Percentiles rank a stretch among this genome's conserved stretches.
phyloP scores from a whole-genome alignment of 441 rosid species.

The Pelargonium fulgidum region DNA sequence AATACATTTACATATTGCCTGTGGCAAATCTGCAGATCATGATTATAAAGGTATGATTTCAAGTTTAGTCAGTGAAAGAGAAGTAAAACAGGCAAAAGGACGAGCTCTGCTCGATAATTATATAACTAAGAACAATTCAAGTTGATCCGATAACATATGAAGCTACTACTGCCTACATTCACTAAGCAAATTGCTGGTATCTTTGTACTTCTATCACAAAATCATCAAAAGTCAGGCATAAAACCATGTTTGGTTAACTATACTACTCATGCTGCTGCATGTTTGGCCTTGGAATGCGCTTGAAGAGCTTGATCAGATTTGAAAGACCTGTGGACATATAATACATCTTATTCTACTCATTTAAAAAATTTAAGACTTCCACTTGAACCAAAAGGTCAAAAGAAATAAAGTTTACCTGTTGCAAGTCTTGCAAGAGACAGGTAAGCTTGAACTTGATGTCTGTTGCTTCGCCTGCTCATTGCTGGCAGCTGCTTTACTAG shows the following conservation, averaged over 20 bases:
- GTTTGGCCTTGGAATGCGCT: constrained; percentile 74
- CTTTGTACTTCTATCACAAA: no score
- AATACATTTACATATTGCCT: no score
- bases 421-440: constrained; percentile 54
- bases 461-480: constrained; percentile 38
- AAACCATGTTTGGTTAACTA: no score
- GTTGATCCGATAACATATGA: not conserved
- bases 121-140: not conserved
- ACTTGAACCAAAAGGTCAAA: not conserved
- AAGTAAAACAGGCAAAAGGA: no score
- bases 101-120: no score
- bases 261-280: constrained; percentile 33
- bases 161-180: not conserved
- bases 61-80: no score
- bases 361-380: not conserved
- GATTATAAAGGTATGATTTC: no score
- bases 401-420: constrained; percentile 30
- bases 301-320: constrained; percentile 61
- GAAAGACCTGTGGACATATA: constrained; percentile 36
- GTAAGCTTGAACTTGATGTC: constrained; percentile 33
- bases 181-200: no score
- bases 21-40: no score
- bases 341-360: not conserved
- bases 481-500: constrained; percentile 33
- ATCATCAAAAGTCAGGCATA: no score